Base-by-base conservation (phyloP, 2,329 filamentous ascomycete species). In the Ascochyta viciae-villosae region DNA sequence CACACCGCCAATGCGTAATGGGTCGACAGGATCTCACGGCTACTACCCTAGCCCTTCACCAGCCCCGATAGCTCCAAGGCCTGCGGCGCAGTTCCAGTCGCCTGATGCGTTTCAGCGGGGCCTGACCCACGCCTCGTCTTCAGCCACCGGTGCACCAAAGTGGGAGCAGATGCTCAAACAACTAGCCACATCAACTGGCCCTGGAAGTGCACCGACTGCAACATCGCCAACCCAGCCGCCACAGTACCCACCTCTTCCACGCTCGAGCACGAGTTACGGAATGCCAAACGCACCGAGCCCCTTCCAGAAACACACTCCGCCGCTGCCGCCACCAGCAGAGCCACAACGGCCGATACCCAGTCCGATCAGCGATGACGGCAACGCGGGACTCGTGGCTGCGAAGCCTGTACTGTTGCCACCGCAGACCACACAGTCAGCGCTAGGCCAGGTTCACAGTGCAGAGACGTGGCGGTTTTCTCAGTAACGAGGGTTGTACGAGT, bases 31-130 rank as follows among this genome's bases (percentile, higher is more conserved):
- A 22, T 51, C 47, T 6, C 47, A 50, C 8, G 42, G 43, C 42
- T 47, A 50, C 37, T 56, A 56, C 24, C 47, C 53, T 19, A 64
- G 52, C 24, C 39, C 55, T 10, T 27, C 46, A 3, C 48, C 47
- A 7, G 24, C 35, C 38, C 27, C 53, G 4, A 50, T 44, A 27
- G 48, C 64, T 6, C 54, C 65, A n/a, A 63, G 68, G 44, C 74
- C 73, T 33, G 62, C 69, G 12, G 71, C 75, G 16, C 76, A 74
- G 26, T 79, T 81, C 56, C 77, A 79, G 52, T 79, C 77, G 2
- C 61, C 77, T 12, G 75, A 78, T 45, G 77, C 80, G 2, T 81
- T 81, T 38, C 77, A 77, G 54, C 71, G 73, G 31, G 77, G 80
- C 45, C 68, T 78, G 26, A 64, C 63, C 34, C 66, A 66, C 34